These are phyloP conservation scores for Podila epicladia DNA, from an alignment of 192 early-diverging fungal genomes.

Conservation along the genomic window DNA sequence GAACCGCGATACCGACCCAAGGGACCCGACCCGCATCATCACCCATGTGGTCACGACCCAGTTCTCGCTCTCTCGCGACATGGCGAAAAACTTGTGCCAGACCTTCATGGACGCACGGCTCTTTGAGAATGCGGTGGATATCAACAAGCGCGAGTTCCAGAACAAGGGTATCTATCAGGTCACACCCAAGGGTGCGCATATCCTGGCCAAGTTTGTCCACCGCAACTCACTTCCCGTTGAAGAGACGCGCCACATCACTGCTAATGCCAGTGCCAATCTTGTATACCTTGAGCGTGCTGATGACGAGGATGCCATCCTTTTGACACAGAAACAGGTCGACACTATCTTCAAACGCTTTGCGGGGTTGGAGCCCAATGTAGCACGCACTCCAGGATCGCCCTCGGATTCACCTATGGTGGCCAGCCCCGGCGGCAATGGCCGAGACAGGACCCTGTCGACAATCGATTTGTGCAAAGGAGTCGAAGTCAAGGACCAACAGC, in stretches of 20 bases:
- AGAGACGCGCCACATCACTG: slow-evolving; percentile 39
- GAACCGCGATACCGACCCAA: slow-evolving; percentile 56
- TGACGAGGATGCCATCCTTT: slow-evolving; percentile 60
- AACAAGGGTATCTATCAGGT: slow-evolving; percentile 55
- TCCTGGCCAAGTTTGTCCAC: slow-evolving; percentile 59
- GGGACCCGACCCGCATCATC: slow-evolving; percentile 55
- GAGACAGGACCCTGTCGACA: slow-evolving; percentile 13
- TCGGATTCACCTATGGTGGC: slow-evolving; percentile 5
- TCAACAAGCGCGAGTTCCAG: slow-evolving; percentile 54
- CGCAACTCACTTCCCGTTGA: slow-evolving; percentile 45
- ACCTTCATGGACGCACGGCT: slow-evolving; percentile 64
- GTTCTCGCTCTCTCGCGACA: slow-evolving; percentile 63
- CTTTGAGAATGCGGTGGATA: slow-evolving; percentile 55
- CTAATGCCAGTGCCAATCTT: slow-evolving; percentile 43
- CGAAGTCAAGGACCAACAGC: slow-evolving; percentile 53
- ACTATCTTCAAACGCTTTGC: slow-evolving; percentile 57
- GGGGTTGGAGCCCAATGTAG: slow-evolving; percentile 50
- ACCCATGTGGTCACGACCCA: slow-evolving; percentile 66
- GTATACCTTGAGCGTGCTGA: slow-evolving; percentile 53
- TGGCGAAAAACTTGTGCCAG: slow-evolving; percentile 64
- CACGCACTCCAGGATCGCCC: not conserved
- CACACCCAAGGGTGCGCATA: slow-evolving; percentile 60
- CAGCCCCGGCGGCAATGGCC: slow-evolving; percentile 4
- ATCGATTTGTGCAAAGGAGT: slow-evolving; percentile 51
- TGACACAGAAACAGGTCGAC: slow-evolving; percentile 48